Evolutionary conservation across 208 protist species (phyloP).

Genomic region (Leishmania aethiopica): DNA sequence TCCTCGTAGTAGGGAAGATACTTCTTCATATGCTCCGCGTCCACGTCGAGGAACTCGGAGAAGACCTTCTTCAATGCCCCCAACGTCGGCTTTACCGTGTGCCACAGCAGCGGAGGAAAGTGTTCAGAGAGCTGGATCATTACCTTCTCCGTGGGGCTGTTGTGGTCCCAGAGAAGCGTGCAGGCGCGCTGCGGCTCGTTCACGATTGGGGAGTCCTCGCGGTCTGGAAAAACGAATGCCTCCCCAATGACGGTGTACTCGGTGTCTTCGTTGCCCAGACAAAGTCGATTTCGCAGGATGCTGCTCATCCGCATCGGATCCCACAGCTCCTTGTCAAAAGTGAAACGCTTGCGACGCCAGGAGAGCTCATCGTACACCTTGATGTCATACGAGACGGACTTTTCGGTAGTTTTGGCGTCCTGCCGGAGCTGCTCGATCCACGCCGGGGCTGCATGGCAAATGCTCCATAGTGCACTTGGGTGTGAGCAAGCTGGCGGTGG

Average conservation of each 20-base stretch:
- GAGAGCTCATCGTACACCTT: conserved; percentile 89
- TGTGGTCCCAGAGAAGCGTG: conserved; percentile 90
- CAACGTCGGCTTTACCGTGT: conserved; percentile 82
- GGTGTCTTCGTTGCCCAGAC: conserved; percentile 72
- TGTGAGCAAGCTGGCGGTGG: background rate
- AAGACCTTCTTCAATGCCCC: conserved; percentile 84
- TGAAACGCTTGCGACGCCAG: conserved; percentile 75
- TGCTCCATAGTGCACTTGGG: background rate
- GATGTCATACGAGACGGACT: conserved; percentile 84
- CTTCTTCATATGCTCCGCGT: conserved; percentile 91
- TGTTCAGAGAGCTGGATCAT: conserved; percentile 89
- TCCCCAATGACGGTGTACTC: conserved; percentile 94
- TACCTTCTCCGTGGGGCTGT: conserved; percentile 88
- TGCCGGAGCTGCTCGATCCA: conserved; percentile 77
- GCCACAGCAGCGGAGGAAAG: conserved; percentile 92
- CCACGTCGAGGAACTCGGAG: conserved; percentile 89
- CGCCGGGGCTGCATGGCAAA: conserved; percentile 27
- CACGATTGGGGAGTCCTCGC: conserved; percentile 89
- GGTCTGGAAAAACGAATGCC: conserved; percentile 89
- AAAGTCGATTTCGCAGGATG: conserved; percentile 76
- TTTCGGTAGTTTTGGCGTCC: conserved; percentile 75
- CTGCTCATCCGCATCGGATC: conserved; percentile 82
- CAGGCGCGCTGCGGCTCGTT: conserved; percentile 85
- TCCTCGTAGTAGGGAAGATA: conserved; percentile 90
- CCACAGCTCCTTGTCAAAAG: conserved; percentile 86